These are phyloP conservation scores for Arbutus unedo DNA, from an alignment of 148 eudicot species.

Conservation along the genomic window DNA sequence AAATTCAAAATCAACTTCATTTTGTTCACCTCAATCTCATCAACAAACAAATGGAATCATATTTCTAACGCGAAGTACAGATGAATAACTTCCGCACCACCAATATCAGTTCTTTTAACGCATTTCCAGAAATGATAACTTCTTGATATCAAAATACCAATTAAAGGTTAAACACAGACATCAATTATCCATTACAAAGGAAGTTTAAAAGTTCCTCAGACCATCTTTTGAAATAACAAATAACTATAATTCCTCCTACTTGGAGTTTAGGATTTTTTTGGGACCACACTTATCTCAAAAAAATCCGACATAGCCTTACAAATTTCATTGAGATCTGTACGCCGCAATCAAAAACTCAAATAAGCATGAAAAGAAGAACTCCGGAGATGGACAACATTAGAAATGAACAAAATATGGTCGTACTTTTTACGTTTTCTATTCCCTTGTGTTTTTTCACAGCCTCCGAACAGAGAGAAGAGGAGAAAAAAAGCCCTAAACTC, in stretches of 20 bases:
- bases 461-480: background rate
- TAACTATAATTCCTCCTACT: background rate
- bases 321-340: background rate
- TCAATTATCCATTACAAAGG: background rate
- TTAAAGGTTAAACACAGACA: background rate
- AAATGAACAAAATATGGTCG: no score
- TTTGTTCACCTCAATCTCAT: background rate
- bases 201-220: background rate
- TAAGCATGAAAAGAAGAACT: background rate
- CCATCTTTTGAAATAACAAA: background rate
- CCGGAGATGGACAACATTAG: no score
- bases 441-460: background rate
- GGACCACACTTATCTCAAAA: background rate
- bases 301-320: background rate
- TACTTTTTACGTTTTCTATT: background rate
- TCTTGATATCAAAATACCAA: background rate
- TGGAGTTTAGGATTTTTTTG: no score
- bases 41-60: background rate
- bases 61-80: background rate
- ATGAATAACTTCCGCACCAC: background rate
- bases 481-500: slow-evolving; percentile 8
- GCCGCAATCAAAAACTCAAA: background rate
- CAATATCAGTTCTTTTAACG: background rate
- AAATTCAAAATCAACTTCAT: background rate
- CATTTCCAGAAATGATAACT: background rate